Conservation (phyloP, 2,329 filamentous ascomycete species). For the Paraconiothyrium sp. region DNA sequence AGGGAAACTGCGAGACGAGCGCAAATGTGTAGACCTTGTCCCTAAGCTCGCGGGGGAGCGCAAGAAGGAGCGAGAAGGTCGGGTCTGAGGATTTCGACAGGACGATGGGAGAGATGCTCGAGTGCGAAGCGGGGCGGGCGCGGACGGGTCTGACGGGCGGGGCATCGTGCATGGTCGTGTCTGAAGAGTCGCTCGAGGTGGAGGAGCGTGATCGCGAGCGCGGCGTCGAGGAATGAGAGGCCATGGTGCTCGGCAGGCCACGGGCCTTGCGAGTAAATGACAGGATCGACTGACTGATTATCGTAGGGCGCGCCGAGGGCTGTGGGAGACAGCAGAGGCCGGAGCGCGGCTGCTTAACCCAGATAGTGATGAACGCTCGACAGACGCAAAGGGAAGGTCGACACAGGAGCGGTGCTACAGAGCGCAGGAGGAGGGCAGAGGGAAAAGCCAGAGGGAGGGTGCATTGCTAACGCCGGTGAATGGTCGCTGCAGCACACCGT, state of each 20-base stretch:
- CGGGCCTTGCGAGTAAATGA: neutral
- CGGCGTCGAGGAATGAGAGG: constrained; percentile 40
- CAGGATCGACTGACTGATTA: neutral
- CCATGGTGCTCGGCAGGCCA: constrained; percentile 30
- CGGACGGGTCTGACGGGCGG: constrained; percentile 39
- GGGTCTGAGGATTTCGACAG: constrained; percentile 26
- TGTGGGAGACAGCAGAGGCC: neutral
- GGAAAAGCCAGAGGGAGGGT: neutral
- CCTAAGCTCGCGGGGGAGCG: constrained; percentile 49
- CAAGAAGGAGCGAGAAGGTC: constrained; percentile 45
- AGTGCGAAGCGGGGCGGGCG: constrained; percentile 36
- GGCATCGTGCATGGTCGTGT: constrained; percentile 47
- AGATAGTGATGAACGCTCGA: neutral
- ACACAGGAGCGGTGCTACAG: neutral
- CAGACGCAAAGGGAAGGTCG: neutral
- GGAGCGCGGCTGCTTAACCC: neutral
- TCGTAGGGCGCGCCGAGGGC: constrained; percentile 5
- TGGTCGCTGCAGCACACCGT: neutral
- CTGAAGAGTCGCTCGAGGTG: constrained; percentile 39
- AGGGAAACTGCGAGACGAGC: constrained; percentile 41
- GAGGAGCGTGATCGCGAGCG: constrained; percentile 42
- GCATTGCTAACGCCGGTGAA: constrained; percentile 5
- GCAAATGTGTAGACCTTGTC: constrained; percentile 47
- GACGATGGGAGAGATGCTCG: constrained; percentile 22
- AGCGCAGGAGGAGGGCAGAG: neutral